A percentile compares a stretch with the other conserved stretches of the same genome.
Evolutionary conservation across 768 basidiomycete species (phyloP).

Genomic region (Xerocomellus amylosporus): DNA sequence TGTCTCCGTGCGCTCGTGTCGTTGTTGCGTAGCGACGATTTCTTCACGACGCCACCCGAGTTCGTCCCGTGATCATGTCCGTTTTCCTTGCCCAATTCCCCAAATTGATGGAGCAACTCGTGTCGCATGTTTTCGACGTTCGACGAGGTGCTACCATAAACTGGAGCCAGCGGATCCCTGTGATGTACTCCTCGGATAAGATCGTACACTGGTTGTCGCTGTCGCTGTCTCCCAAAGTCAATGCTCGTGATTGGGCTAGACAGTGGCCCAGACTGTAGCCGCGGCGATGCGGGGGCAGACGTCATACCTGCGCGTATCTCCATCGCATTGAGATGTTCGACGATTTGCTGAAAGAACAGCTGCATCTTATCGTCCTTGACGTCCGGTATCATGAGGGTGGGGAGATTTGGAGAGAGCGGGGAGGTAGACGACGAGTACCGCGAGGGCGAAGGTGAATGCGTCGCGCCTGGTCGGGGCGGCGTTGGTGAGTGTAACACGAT

Average conservation of each 20-base stretch:
- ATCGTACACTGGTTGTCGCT: constrained; percentile 8
- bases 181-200: neutral
- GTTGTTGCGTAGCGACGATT: constrained; percentile 44
- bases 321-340: constrained; percentile 73
- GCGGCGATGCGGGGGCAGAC: constrained; percentile 16
- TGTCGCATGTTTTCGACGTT: constrained; percentile 1
- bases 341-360: constrained; percentile 82
- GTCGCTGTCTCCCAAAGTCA: constrained; percentile 21
- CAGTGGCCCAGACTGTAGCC: constrained; percentile 6
- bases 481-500: constrained; percentile 28
- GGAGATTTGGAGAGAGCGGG: constrained; percentile 39
- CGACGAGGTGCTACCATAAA: constrained; percentile 10
- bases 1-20: constrained; percentile 15
- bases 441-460: constrained; percentile 23
- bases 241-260: constrained; percentile 13
- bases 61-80: neutral
- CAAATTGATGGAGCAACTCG: constrained; percentile 9
- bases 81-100: constrained; percentile 62
- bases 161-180: constrained; percentile 40
- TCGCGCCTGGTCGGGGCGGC: constrained; percentile 22
- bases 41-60: constrained; percentile 33
- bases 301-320: constrained; percentile 47
- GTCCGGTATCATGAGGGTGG: constrained; percentile 60
- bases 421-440: constrained; percentile 26
- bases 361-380: constrained; percentile 75